Evolutionary conservation across 805 yeast genomes (phyloP).

Genomic region (Yarrowia porcina): DNA sequence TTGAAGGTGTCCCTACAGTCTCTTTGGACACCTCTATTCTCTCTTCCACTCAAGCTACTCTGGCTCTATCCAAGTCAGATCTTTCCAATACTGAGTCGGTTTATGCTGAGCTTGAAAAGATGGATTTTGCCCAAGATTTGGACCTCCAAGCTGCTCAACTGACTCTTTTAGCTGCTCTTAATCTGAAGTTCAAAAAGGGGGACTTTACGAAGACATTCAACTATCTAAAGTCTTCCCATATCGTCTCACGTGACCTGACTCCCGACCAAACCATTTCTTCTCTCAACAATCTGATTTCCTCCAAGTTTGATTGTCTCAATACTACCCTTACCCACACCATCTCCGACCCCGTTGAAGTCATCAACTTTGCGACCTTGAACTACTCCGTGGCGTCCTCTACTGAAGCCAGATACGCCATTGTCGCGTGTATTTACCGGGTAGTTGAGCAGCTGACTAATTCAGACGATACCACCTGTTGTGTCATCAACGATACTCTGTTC

Average conservation of each 20-base stretch:
- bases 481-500: neutral
- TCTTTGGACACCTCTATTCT: neutral
- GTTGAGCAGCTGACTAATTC: neutral
- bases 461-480: neutral
- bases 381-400: slow-evolving; percentile 21
- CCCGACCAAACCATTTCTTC: neutral
- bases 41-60: neutral
- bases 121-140: neutral
- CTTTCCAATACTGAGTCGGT: neutral
- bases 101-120: neutral
- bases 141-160: slow-evolving; percentile 7
- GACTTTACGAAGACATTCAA: neutral
- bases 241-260: neutral
- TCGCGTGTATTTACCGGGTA: neutral
- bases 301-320: slow-evolving; percentile 18
- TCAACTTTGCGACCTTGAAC: slow-evolving; percentile 3
- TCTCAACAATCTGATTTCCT: neutral
- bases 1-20: neutral
- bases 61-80: neutral
- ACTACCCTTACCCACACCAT: neutral
- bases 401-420: slow-evolving; percentile 5
- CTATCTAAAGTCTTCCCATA: neutral
- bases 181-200: neutral
- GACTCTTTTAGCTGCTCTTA: slow-evolving; percentile 15
- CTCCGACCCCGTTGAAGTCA: neutral